Base-by-base conservation (phyloP, 1,284 basidiomycete genomes). In the Cryptococcus deneoformans region DNA sequence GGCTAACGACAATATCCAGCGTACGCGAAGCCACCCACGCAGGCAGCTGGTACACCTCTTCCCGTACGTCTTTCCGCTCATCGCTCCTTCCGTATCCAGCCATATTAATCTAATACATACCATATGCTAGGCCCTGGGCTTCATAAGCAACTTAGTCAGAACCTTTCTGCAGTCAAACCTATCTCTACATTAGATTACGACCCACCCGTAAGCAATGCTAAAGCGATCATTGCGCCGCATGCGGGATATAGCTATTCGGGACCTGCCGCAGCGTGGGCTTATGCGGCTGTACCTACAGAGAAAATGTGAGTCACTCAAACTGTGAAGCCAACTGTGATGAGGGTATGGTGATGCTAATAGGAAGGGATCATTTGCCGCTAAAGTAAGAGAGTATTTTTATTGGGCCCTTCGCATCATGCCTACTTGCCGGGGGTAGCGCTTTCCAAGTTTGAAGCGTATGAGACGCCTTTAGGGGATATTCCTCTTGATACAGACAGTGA, bases 201-300 rank as follows among this genome's bases (percentile, higher is more conserved):
- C 0, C 83, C 84, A 36, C 93, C 94, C 1, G 81, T 95, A 56
- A 69, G 79, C 42, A 84, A 86, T 11, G 90, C 87, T 71, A 95
- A 91, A 77, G 95, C 93, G 8, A 84, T 99, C 71, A 96, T 99
- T 57, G 94, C 88, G n/a, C 96, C 96, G 92, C 96, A 99, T 76
- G 96, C 96, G 1, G 96, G 96, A 4, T 98, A 95, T 77, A 84
- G 87, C 2, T 99, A 97, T 77, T 97, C 93, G 56, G 96, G 96
- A 29, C 86, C 86, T 6, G 83, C 93, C 2, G 95, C 96, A 1
- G 96, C 93, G 1, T 98, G 91, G 89, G 95, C 95, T 0, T 99
- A 99, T 77, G 87, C 86, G 70, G 85, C 86, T 66, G 89, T 99
- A 56, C 89, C 96, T 68, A 85, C 85, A 0, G 81, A 82, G 10